These are phyloP conservation scores for Diacronema lutheri DNA, from an alignment of 78 protist species.

Conservation along the genomic window DNA sequence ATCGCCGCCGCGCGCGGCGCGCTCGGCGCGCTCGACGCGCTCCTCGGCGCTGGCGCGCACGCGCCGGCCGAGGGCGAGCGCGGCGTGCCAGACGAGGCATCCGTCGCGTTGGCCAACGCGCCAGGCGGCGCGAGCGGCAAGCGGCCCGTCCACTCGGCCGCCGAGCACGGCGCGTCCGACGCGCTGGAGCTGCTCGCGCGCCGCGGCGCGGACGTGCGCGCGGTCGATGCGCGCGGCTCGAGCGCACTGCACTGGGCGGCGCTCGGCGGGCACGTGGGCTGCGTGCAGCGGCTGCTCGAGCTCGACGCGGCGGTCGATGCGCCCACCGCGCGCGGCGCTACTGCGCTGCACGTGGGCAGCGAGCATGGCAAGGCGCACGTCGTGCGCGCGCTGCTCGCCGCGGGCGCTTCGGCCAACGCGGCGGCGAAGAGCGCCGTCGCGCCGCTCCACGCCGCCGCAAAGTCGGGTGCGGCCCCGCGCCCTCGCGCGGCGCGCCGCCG, in stretches of 20 bases:
- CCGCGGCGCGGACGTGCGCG: neutral
- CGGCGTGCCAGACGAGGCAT: too few relatives aligned
- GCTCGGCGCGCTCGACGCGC: neutral
- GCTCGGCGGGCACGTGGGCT: neutral
- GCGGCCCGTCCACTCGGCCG: neutral
- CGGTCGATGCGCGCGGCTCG: neutral
- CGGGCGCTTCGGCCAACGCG: neutral
- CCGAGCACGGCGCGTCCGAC: neutral
- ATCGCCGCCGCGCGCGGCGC: neutral
- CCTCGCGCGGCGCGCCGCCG: too few relatives aligned
- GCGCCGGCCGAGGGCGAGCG: neutral
- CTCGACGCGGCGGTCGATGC: neutral
- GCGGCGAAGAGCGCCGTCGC: neutral
- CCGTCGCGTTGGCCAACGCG: too few relatives aligned
- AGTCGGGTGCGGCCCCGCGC: neutral
- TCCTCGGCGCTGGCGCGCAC: neutral
- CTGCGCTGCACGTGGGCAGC: neutral
- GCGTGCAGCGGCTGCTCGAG: neutral
- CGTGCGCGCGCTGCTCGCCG: neutral
- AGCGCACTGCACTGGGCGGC: conserved; percentile 12
- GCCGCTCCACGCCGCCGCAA: conserved; percentile 1
- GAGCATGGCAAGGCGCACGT: neutral
- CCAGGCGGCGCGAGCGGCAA: neutral
- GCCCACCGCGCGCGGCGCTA: too few relatives aligned
- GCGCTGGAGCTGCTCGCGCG: neutral